phyloP scores from a whole-genome alignment of 2,329 filamentous ascomycete species.

The Fusarium compactum region DNA sequence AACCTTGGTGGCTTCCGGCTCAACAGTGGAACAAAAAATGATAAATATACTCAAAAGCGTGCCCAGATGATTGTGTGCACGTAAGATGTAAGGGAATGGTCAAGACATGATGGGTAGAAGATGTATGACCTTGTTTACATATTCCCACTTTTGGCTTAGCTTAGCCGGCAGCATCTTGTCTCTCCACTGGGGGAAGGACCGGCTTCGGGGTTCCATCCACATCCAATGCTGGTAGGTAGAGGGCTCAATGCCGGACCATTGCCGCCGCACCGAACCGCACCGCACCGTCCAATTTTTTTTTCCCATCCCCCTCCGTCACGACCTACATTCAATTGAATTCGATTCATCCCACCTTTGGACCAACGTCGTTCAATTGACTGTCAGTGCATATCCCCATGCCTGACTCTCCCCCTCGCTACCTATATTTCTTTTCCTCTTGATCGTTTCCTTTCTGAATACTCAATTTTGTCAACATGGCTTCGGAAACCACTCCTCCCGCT shows the following conservation, averaged over 20 bases:
- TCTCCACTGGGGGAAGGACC: constrained; percentile 20
- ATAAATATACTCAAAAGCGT: background rate
- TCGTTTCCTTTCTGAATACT: constrained; percentile 22
- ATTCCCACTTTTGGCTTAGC: constrained; percentile 48
- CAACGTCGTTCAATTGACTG: constrained; percentile 44
- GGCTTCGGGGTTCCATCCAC: constrained; percentile 25
- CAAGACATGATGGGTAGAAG: background rate
- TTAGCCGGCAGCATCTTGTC: background rate
- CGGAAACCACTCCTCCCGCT: constrained; percentile 48
- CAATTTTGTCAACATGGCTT: constrained; percentile 50
- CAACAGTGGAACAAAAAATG: background rate
- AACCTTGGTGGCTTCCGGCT: background rate
- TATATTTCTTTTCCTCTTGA: constrained; percentile 35
- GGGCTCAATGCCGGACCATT: constrained; percentile 47
- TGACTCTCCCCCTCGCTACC: constrained; percentile 36
- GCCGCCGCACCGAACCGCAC: constrained; percentile 43
- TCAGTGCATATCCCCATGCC: constrained; percentile 47
- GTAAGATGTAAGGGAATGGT: background rate
- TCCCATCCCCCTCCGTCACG: constrained; percentile 43
- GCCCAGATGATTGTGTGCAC: background rate
- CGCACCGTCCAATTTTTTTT: constrained; percentile 49
- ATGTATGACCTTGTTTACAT: constrained; percentile 48
- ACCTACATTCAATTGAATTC: constrained; percentile 13
- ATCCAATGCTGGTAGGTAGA: background rate
- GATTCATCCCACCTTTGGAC: constrained; percentile 34